Evolutionary conservation across 768 basidiomycete genomes (phyloP), one percentile per base, ranked within the genome.

Genomic region (Lactarius quietus): DNA sequence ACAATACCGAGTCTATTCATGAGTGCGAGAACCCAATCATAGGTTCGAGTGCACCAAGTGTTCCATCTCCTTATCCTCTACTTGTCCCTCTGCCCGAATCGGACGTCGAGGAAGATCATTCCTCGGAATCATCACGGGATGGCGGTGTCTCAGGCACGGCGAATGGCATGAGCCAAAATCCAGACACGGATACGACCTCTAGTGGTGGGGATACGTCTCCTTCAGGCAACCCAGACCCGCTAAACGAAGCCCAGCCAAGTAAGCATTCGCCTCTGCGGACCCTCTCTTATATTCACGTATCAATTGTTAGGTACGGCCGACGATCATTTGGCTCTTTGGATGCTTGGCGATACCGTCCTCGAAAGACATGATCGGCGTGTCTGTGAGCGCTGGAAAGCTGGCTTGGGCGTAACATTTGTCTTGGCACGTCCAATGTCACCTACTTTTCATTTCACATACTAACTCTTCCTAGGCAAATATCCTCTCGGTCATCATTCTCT

Each of bases 301-400:
- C 5, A 15, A 12, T 14, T 55, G 10, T 23, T 6, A 64, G 64
- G 26, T 38, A 58, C 36, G 15, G 2, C 18, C 5, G 64, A 59
- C 3, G 52, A 64, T n/a, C 14, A 48, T 9, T 29, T 59, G 35
- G 53, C 64, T 6, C 53, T 64, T 55, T 64, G 64, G 64, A 26
- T 54, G 15, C 39, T 64, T 45, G 64, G 64, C 12, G 58, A 64
- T 41, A 9, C 58, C 28, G 59, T 56, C 14, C 15, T 64, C 3
- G 64, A 59, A 31, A 59, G 43, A 17, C 59, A 59, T 29, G 64
- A 64, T 38, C 63, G 58, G 6, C 58, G 64, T 20, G 58, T 48
- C 26, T 41, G 56, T 33, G 53, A 64, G 9, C 58, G 64, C n/a
- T 60, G 58, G 64, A 54, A 64, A 43, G 64, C 64, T 45, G 63